Percentiles rank a stretch among this genome's conserved stretches.
These are phyloP conservation scores for Dothidotthia symphoricarpi DNA, from an alignment of 2,329 filamentous ascomycete species.

Conservation along the genomic window DNA sequence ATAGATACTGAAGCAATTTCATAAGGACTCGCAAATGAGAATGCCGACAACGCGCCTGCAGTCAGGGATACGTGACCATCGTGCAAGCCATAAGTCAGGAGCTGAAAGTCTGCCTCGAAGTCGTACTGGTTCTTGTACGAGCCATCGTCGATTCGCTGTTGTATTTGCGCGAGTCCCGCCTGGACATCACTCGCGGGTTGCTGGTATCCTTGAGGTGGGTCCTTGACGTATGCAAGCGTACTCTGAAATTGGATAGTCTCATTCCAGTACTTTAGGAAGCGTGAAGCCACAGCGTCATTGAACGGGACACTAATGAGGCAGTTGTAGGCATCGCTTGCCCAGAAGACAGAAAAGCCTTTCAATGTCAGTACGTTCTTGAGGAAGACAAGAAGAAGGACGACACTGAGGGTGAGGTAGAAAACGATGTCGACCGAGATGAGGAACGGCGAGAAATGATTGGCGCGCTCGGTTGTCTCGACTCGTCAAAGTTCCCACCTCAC, in stretches of 20 bases:
- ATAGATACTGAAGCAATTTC: conserved; percentile 21
- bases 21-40: conserved; percentile 23
- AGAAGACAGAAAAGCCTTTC: conserved; percentile 1
- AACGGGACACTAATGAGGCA: conserved; percentile 49
- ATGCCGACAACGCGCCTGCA: conserved; percentile 24
- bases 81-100: conserved; percentile 28
- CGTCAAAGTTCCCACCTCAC: too few relatives aligned
- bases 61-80: conserved; percentile 32
- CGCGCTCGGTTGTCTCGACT: too few relatives aligned
- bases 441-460: too few relatives aligned
- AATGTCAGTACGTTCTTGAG: neutral
- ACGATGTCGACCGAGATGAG: too few relatives aligned
- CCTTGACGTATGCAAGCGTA: conserved; percentile 43
- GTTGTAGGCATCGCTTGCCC: conserved; percentile 32
- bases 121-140: conserved; percentile 39
- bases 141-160: conserved; percentile 14
- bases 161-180: conserved; percentile 24
- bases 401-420: too few relatives aligned
- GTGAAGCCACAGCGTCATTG: conserved; percentile 42
- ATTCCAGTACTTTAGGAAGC: conserved; percentile 47
- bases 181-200: conserved; percentile 39
- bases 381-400: too few relatives aligned
- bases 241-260: conserved; percentile 47
- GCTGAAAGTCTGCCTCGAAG: conserved; percentile 38
- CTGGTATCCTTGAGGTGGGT: conserved; percentile 43